A percentile compares a stretch with the other conserved stretches of the same genome.
Conservation (phyloP, 768 basidiomycete species). For the Russula dissimulans region DNA sequence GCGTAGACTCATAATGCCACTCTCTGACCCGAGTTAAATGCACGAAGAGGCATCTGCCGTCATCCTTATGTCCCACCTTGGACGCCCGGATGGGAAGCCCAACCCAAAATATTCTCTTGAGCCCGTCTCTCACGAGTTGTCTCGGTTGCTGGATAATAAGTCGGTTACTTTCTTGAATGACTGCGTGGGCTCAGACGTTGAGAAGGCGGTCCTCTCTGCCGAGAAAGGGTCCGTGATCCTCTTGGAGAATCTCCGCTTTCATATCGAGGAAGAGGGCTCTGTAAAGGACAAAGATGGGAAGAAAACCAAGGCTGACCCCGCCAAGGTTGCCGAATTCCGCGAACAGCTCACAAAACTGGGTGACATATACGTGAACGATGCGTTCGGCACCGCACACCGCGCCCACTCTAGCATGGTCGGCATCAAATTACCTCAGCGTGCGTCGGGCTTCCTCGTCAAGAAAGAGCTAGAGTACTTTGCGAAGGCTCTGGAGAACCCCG, state of each 20-base stretch:
- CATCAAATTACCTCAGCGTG: conserved; percentile 82
- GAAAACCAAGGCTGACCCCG: conserved; percentile 89
- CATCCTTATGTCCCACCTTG: conserved; percentile 96
- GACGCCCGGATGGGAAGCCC: conserved; percentile 89
- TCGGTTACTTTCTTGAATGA: conserved; percentile 76
- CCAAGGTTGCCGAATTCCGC: conserved; percentile 73
- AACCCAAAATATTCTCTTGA: conserved; percentile 84
- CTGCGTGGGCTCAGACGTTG: conserved; percentile 79
- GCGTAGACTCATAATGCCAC: not conserved
- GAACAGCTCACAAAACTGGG: conserved; percentile 84
- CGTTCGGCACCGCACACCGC: conserved; percentile 97
- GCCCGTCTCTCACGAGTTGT: conserved; percentile 75
- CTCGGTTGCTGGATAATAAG: conserved; percentile 52
- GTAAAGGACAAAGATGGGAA: conserved; percentile 88
- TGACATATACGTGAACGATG: conserved; percentile 97
- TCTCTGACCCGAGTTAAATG: conserved; percentile 12
- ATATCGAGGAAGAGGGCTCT: conserved; percentile 96
- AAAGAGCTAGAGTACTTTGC: conserved; percentile 99
- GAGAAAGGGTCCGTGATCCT: conserved; percentile 68
- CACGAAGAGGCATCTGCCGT: conserved; percentile 67
- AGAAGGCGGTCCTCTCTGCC: conserved; percentile 63
- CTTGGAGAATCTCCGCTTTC: conserved; percentile 96
- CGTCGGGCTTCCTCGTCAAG: conserved; percentile 94
- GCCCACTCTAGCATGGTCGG: conserved; percentile 99
- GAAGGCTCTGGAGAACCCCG: conserved; percentile 91